Conservation (phyloP, 2,329 filamentous ascomycete genomes). For the Claviceps sorghi region DNA sequence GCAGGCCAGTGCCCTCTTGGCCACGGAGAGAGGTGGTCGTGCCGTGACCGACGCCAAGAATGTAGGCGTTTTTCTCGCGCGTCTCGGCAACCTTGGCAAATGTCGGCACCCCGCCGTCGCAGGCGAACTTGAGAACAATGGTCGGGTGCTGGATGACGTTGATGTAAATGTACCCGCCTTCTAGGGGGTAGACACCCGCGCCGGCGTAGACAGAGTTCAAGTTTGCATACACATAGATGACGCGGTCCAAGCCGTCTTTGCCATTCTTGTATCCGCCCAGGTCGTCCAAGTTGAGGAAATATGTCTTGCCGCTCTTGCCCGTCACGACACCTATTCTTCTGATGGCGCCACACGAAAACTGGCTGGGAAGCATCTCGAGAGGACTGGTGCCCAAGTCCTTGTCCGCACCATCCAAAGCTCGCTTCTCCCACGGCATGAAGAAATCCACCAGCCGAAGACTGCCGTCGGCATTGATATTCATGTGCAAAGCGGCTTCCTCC, state of each 20-base stretch:
- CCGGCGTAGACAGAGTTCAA: conserved; percentile 32
- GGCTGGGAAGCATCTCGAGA: conserved; percentile 25
- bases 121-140: conserved; percentile 44
- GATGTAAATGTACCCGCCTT: conserved; percentile 35
- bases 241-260: conserved; percentile 21
- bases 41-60: conserved; percentile 41
- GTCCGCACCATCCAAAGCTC: conserved; percentile 33
- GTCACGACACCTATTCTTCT: conserved; percentile 33
- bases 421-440: conserved; percentile 40
- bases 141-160: conserved; percentile 38
- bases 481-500: conserved; percentile 31
- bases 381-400: conserved; percentile 34
- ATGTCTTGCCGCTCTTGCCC: conserved; percentile 36
- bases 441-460: conserved; percentile 33
- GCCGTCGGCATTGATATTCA: conserved; percentile 25
- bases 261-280: conserved; percentile 26
- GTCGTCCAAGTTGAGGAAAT: conserved; percentile 27
- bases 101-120: conserved; percentile 32
- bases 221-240: conserved; percentile 30
- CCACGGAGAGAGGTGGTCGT: conserved; percentile 40
- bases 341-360: conserved; percentile 29
- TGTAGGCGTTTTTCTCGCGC: conserved; percentile 33
- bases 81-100: conserved; percentile 40
- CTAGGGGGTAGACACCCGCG: conserved; percentile 31
- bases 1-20: conserved; percentile 37